These are phyloP conservation scores for Onygenales sp. DNA, from an alignment of 2,329 filamentous ascomycete genomes.

Conservation along the genomic window DNA sequence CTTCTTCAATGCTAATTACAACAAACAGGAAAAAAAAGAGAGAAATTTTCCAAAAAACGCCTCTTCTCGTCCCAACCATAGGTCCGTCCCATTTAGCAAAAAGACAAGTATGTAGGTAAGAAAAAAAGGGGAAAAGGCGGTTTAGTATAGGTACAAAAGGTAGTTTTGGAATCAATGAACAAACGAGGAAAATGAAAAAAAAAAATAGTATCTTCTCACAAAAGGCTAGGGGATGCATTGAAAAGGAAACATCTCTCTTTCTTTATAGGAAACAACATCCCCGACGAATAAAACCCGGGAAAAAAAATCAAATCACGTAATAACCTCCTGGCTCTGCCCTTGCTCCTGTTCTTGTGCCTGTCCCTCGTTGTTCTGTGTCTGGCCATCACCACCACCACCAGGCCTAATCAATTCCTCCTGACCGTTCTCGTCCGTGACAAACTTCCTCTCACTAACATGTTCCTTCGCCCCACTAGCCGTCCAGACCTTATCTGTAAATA, in stretches of 20 bases:
- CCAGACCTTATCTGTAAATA: constrained; percentile 86
- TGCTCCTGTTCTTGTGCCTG: neutral
- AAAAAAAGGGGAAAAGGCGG: too few relatives aligned
- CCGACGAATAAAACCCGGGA: neutral
- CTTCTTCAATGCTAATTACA: too few relatives aligned
- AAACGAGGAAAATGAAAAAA: too few relatives aligned
- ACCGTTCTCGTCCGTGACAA: constrained; percentile 56
- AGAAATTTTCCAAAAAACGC: too few relatives aligned
- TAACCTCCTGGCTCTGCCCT: constrained; percentile 2
- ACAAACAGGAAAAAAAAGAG: too few relatives aligned
- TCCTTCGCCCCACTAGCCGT: constrained; percentile 43
- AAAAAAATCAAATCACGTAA: constrained; percentile 5
- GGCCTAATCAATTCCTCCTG: constrained; percentile 66
- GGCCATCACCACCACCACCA: neutral
- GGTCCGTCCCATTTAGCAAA: too few relatives aligned
- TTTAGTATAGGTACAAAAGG: too few relatives aligned
- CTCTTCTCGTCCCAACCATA: too few relatives aligned
- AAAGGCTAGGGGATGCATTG: too few relatives aligned
- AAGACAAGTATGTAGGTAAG: too few relatives aligned
- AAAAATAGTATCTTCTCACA: too few relatives aligned
- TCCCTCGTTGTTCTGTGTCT: neutral
- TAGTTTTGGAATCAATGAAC: too few relatives aligned
- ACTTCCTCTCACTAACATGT: constrained; percentile 82
- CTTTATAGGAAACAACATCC: neutral
- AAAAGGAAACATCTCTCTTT: neutral